A percentile compares a stretch with the other conserved stretches of the same genome.
Conservation (phyloP, 1,284 basidiomycete genomes). For the Melanopsichium pennsylvanicum region DNA sequence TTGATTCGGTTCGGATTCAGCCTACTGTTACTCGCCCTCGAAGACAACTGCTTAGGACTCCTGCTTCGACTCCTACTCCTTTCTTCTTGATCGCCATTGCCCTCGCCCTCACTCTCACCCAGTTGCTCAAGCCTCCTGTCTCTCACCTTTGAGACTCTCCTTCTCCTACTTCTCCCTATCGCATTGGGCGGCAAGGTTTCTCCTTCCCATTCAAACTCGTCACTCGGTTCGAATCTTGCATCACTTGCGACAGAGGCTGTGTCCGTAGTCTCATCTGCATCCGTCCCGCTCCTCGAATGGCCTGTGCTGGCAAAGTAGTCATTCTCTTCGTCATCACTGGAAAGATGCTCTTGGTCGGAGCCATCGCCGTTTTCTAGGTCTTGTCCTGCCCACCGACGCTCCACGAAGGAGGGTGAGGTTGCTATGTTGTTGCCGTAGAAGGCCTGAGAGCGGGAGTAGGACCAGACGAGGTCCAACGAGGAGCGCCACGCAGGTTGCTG, state of each 20-base stretch:
- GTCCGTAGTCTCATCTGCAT: constrained; percentile 27
- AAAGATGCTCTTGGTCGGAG: constrained; percentile 45
- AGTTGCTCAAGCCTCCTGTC: constrained; percentile 31
- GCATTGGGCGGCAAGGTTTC: constrained; percentile 51
- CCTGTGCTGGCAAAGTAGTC: constrained; percentile 13
- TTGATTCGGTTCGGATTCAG: constrained; percentile 13
- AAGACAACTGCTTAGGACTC: constrained; percentile 45
- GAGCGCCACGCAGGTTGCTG: constrained; percentile 56
- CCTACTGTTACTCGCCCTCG: constrained; percentile 15
- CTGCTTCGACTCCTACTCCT: constrained; percentile 42
- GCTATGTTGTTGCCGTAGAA: constrained; percentile 65
- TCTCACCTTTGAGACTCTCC: constrained; percentile 18
- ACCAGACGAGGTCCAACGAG: constrained; percentile 62
- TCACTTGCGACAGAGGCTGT: constrained; percentile 31
- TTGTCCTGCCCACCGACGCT: constrained; percentile 59
- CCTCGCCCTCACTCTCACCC: no score
- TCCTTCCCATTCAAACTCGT: constrained; percentile 44
- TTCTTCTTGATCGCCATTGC: constrained; percentile 42
- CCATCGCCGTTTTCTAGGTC: constrained; percentile 56
- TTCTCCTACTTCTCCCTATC: constrained; percentile 8
- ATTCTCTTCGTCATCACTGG: constrained; percentile 18
- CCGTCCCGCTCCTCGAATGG: constrained; percentile 26
- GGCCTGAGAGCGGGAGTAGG: constrained; percentile 64
- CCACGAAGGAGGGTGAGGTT: constrained; percentile 62
- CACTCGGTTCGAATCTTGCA: constrained; percentile 20